A percentile compares a stretch with the other conserved stretches of the same genome.
Conservation (phyloP, 2,329 filamentous ascomycete species). For the Trichoderma atrobrunneum region DNA sequence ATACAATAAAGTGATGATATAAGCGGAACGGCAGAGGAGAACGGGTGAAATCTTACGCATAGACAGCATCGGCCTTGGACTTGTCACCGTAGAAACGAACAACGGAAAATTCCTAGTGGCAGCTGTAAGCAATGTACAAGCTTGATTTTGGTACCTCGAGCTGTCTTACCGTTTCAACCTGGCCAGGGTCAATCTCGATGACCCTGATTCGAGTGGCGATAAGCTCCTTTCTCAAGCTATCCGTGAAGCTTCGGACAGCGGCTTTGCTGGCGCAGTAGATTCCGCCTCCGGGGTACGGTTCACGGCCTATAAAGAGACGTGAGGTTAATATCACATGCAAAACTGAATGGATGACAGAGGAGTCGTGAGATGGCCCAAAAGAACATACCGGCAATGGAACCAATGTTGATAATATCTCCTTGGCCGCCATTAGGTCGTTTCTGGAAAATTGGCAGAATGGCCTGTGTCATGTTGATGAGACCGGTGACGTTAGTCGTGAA, state of each 20-base stretch:
- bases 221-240: conserved; percentile 77
- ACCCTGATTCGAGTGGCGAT: conserved; percentile 76
- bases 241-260: conserved; percentile 80
- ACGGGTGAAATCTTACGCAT: conserved; percentile 57
- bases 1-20: neutral
- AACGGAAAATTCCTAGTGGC: conserved; percentile 72
- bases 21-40: neutral
- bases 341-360: neutral
- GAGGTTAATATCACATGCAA: neutral
- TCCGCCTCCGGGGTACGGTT: conserved; percentile 78
- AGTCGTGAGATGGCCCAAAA: neutral
- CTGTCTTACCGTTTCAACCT: conserved; percentile 76
- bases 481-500: conserved; percentile 92
- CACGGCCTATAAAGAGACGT: conserved; percentile 50
- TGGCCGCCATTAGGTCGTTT: conserved; percentile 69
- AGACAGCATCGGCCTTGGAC: conserved; percentile 84
- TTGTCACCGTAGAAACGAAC: conserved; percentile 88
- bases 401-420: conserved; percentile 94
- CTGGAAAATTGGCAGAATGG: conserved; percentile 79
- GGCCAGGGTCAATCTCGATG: conserved; percentile 86
- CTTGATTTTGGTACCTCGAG: neutral
- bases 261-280: conserved; percentile 96
- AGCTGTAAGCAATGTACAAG: neutral
- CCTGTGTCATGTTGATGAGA: conserved; percentile 95
- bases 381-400: conserved; percentile 73